Percentiles rank a stretch among this genome's conserved stretches.
phyloP scores from a whole-genome alignment of 2,329 filamentous ascomycete genomes.

The Penicillium brevicompactum region DNA sequence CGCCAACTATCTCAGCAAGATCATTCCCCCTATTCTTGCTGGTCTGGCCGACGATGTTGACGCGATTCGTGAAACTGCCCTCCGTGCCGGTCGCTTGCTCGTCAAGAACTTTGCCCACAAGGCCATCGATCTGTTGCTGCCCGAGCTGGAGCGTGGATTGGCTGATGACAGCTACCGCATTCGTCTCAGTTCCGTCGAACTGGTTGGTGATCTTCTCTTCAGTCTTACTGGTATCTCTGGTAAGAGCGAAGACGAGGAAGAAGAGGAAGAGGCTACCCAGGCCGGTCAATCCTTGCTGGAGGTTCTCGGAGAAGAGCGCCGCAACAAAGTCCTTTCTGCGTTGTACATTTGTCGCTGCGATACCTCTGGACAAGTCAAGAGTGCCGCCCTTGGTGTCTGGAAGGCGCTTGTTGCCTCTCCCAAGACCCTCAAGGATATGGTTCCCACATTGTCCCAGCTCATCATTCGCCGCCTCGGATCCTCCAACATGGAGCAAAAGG shows the following conservation, averaged over 20 bases:
- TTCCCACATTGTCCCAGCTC: constrained; percentile 91
- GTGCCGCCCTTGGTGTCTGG: constrained; percentile 90
- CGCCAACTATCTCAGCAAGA: constrained; percentile 88
- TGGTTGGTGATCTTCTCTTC: constrained; percentile 95
- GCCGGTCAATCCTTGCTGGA: constrained; percentile 92
- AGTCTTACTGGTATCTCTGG: constrained; percentile 93
- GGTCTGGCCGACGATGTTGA: constrained; percentile 95
- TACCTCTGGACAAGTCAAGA: constrained; percentile 86
- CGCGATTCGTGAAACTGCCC: constrained; percentile 93
- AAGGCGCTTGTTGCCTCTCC: constrained; percentile 94
- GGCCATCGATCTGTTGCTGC: constrained; percentile 89
- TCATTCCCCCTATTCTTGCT: constrained; percentile 91
- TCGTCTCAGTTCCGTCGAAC: constrained; percentile 94
- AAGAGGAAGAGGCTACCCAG: constrained; percentile 75
- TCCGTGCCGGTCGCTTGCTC: constrained; percentile 87
- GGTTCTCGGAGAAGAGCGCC: constrained; percentile 90
- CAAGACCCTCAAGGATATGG: constrained; percentile 88
- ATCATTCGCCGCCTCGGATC: constrained; percentile 92
- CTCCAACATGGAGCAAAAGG: constrained; percentile 97
- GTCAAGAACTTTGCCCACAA: constrained; percentile 98
- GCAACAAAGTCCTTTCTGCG: constrained; percentile 95
- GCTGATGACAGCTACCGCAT: constrained; percentile 98
- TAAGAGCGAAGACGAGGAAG: constrained; percentile 76
- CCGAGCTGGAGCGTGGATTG: constrained; percentile 91
- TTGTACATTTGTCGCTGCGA: constrained; percentile 97